phyloP scores from a whole-genome alignment of 2,329 filamentous ascomycete species.

The Fusarium coffeatum region DNA sequence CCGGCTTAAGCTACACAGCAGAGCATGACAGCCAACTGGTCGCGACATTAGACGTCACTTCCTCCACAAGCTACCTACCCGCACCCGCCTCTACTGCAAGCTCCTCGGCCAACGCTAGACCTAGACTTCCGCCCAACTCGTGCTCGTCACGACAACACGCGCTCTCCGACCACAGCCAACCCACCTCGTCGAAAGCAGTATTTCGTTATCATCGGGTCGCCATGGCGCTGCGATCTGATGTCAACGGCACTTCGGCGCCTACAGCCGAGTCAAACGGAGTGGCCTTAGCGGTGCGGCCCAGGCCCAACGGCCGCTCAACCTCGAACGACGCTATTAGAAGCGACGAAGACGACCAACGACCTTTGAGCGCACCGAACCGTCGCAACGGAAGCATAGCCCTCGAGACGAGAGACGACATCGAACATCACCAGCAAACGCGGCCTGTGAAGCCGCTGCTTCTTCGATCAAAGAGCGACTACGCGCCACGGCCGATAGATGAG shows the following conservation, averaged over 20 bases:
- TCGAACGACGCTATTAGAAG: constrained; percentile 43
- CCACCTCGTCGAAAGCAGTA: constrained; percentile 29
- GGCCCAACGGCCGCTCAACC: constrained; percentile 47
- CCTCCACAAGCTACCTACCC: constrained; percentile 42
- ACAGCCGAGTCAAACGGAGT: constrained; percentile 38
- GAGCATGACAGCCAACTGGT: constrained; percentile 44
- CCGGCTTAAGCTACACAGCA: constrained; percentile 39
- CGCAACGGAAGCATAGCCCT: constrained; percentile 50
- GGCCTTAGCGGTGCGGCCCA: constrained; percentile 45
- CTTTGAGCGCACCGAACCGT: constrained; percentile 60
- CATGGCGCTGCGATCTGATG: constrained; percentile 52
- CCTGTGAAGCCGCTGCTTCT: constrained; percentile 63
- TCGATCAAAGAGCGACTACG: constrained; percentile 69
- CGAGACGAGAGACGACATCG: constrained; percentile 49
- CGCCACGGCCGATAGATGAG: constrained; percentile 56
- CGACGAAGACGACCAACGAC: constrained; percentile 53
- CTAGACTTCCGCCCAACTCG: constrained; percentile 38
- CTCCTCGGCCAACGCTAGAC: constrained; percentile 43
- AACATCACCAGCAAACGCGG: constrained; percentile 53
- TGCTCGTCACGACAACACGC: constrained; percentile 40
- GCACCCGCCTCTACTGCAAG: constrained; percentile 35
- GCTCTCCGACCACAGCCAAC: constrained; percentile 35
- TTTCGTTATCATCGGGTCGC: constrained; percentile 41
- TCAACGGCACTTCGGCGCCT: constrained; percentile 49
- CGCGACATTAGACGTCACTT: constrained; percentile 46